Conservation (phyloP, 768 basidiomycete species). For the Suillus fuscotomentosus region DNA sequence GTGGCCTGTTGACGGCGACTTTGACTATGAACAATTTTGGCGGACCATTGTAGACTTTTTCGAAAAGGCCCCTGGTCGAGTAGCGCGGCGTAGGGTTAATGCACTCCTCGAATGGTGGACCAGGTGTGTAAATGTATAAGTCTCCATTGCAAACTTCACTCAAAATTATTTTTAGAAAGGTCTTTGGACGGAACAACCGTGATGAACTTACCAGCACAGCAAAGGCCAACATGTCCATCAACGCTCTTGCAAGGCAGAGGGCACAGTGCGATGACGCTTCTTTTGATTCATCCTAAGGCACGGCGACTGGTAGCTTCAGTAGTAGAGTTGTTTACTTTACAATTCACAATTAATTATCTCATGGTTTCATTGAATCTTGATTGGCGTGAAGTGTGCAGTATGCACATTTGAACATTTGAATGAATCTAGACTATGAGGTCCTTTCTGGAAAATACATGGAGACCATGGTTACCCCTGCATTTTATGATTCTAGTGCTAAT, state of each 20-base stretch:
- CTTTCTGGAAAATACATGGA: neutral
- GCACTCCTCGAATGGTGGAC: slow-evolving; percentile 4
- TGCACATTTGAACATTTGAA: neutral
- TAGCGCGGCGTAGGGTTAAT: neutral
- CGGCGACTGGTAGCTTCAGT: neutral
- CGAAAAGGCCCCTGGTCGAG: slow-evolving; percentile 16
- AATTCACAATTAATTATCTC: neutral
- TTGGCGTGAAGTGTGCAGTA: no score
- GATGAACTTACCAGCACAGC: no score
- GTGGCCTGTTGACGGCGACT: slow-evolving; percentile 1
- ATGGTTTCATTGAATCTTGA: no score
- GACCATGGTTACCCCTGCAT: no score
- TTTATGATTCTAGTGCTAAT: no score
- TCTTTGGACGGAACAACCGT: no score
- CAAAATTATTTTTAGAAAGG: no score
- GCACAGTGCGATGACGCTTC: no score
- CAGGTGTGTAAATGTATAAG: neutral
- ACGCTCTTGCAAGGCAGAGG: no score
- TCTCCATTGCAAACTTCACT: no score
- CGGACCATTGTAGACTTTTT: slow-evolving; percentile 27
- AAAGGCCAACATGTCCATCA: no score
- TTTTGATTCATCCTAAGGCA: no score
- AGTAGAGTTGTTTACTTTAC: neutral
- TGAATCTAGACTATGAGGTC: neutral
- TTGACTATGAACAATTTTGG: slow-evolving; percentile 22